Conservation (phyloP, 2,329 filamentous ascomycete species). For the Aspergillus uvarum region DNA sequence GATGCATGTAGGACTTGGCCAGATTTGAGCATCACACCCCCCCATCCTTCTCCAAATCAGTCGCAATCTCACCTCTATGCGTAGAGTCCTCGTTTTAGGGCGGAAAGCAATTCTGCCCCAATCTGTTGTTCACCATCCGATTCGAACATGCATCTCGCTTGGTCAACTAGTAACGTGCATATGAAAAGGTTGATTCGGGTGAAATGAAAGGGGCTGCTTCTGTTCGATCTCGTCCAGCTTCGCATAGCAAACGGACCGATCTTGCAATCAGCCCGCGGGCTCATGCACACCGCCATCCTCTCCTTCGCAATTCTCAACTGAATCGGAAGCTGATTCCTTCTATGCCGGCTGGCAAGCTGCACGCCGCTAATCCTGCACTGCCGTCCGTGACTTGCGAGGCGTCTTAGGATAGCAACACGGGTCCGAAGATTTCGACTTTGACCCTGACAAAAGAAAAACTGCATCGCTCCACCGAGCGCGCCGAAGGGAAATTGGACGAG, state of each 20-base stretch:
- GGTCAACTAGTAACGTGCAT: not conserved
- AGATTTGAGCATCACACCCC: not conserved
- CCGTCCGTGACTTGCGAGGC: not conserved
- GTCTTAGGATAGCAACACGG: not conserved
- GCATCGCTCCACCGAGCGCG: not conserved
- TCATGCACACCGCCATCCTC: slow-evolving; percentile 15
- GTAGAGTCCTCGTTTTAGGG: not conserved
- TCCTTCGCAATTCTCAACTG: not conserved
- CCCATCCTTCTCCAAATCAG: not conserved
- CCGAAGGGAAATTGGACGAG: not conserved
- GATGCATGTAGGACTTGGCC: slow-evolving; percentile 1
- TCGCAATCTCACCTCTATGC: not conserved
- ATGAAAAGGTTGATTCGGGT: not conserved
- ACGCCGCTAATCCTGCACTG: not conserved
- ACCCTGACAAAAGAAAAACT: not conserved
- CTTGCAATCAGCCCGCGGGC: slow-evolving; percentile 10
- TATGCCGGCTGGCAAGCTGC: not conserved
- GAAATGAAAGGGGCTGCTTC: not conserved
- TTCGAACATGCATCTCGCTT: not conserved
- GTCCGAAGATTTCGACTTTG: not conserved
- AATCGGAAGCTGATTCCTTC: not conserved
- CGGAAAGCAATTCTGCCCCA: not conserved
- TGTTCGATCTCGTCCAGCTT: not conserved
- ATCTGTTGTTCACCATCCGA: not conserved
- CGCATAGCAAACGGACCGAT: slow-evolving; percentile 4